Conservation (phyloP, 345 rosid genomes). For the Abelmoschus esculentus region DNA sequence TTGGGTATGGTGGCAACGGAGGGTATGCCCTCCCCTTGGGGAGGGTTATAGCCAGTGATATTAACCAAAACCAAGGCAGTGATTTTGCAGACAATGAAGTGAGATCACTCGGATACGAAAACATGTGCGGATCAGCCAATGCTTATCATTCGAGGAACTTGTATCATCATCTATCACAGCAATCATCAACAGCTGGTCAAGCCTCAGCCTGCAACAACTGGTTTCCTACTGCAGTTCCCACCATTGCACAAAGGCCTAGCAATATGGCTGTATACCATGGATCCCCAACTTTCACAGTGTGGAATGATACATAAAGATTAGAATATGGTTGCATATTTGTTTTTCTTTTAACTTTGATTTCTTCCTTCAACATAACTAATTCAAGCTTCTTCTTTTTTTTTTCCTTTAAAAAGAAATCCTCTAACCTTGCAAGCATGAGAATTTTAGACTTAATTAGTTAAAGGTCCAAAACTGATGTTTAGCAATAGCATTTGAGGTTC, state of each 20-base stretch:
- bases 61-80: conserved; percentile 16
- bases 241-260: conserved; percentile 29
- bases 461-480: too few species aligned
- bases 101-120: conserved; percentile 21
- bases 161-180: conserved; percentile 34
- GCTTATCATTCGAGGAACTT: conserved; percentile 35
- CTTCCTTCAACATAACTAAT: background rate
- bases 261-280: conserved; percentile 38
- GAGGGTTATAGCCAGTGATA: conserved; percentile 23
- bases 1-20: too few species aligned
- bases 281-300: conserved; percentile 47
- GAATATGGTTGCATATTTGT: background rate
- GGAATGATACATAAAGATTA: conserved; percentile 38
- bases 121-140: conserved; percentile 26
- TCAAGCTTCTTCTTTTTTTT: too few species aligned
- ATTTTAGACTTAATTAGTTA: too few species aligned
- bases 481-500: too few species aligned
- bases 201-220: conserved; percentile 29
- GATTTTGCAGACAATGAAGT: conserved; percentile 24
- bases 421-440: too few species aligned
- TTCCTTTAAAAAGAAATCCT: too few species aligned
- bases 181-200: conserved; percentile 19
- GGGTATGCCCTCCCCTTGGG: conserved; percentile 22
- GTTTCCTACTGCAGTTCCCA: conserved; percentile 39
- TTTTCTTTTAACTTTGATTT: too few species aligned